A percentile compares a stretch with the other conserved stretches of the same genome.
Conservation (phyloP, 106 monocot genomes). For the Triglochin maritima region DNA sequence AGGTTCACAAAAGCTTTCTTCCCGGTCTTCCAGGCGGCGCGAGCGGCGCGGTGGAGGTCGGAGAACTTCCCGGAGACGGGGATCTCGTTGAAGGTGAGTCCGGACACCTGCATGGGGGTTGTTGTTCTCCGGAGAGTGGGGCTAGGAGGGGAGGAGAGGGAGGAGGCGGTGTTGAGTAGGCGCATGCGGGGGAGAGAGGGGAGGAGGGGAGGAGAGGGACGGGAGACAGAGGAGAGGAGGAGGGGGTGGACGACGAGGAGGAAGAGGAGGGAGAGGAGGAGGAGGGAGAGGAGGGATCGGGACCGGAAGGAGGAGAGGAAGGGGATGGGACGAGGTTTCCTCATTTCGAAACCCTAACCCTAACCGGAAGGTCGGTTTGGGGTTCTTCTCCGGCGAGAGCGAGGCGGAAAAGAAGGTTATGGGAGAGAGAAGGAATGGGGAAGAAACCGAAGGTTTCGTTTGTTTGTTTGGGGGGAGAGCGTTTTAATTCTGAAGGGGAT, state of each 20-base stretch:
- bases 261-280: conserved; percentile 1
- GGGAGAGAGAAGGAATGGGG: too few relatives aligned
- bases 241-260: background rate
- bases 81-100: conserved; percentile 18
- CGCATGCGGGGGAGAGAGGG: conserved; percentile 13
- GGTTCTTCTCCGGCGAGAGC: too few relatives aligned
- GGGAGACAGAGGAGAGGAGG: conserved; percentile 1
- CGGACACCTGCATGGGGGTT: conserved; percentile 10
- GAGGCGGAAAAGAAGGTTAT: too few relatives aligned
- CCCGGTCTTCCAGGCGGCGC: conserved; percentile 43
- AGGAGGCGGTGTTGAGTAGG: conserved; percentile 1
- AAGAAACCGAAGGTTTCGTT: too few relatives aligned
- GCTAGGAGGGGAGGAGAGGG: background rate
- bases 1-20: conserved; percentile 27
- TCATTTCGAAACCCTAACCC: too few relatives aligned
- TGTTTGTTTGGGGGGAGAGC: too few relatives aligned
- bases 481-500: too few relatives aligned
- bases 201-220: conserved; percentile 8
- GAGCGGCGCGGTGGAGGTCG: conserved; percentile 40
- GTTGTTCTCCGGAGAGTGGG: background rate
- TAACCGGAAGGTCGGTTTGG: too few relatives aligned
- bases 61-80: conserved; percentile 12
- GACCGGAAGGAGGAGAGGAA: background rate
- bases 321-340: too few relatives aligned
- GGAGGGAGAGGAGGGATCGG: background rate